Conservation (phyloP, 257 asterid genomes). For the Cruciata laevipes region DNA sequence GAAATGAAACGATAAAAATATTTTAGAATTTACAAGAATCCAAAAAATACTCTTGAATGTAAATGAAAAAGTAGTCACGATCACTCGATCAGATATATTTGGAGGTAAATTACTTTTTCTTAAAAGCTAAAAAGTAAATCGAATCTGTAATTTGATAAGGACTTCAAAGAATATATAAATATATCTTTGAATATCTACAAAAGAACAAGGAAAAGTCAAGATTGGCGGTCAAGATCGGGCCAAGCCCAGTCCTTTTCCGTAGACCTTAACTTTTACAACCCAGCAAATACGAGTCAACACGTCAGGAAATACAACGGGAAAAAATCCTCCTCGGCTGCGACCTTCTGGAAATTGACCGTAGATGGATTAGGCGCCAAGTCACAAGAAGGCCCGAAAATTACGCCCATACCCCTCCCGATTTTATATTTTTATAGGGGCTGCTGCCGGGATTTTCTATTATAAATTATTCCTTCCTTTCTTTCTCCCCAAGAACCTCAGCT, state of each 20-base stretch:
- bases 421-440: neutral
- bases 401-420: neutral
- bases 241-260: neutral
- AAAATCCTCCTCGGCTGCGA: neutral
- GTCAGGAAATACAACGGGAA: neutral
- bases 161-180: no score
- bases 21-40: no score
- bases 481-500: neutral
- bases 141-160: no score
- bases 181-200: no score
- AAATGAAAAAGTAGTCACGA: no score
- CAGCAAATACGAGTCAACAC: neutral
- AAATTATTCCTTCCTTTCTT: neutral
- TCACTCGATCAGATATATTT: no score
- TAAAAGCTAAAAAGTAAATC: no score
- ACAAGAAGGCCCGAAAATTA: neutral
- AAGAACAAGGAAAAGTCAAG: neutral
- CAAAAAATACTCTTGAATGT: no score
- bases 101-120: no score
- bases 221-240: neutral
- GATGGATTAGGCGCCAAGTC: constrained; percentile 2
- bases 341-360: neutral
- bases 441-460: neutral
- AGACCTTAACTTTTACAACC: neutral
- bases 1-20: no score